These are phyloP conservation scores for Chlamydomonas sp. DNA, from an alignment of 139 green algal genomes.

Conservation along the genomic window DNA sequence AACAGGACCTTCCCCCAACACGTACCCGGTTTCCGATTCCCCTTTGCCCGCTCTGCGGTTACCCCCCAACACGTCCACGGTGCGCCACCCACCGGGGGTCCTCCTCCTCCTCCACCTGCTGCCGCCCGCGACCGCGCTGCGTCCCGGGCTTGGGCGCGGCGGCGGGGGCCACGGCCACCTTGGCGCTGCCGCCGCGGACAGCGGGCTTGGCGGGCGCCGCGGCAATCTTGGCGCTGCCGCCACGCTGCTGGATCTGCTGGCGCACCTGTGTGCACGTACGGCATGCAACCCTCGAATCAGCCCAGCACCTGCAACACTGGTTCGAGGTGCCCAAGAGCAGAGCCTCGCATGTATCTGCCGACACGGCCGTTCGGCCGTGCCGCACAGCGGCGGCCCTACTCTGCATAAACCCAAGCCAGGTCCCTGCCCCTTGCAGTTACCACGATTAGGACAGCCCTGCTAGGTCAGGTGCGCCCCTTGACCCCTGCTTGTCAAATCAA, in stretches of 20 bases:
- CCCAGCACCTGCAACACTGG: too few relatives aligned
- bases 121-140: not conserved
- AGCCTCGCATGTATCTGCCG: not conserved
- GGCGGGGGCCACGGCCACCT: not conserved
- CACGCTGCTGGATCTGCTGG: not conserved
- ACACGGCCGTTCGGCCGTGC: not conserved
- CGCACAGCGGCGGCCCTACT: too few relatives aligned
- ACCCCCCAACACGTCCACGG: too few relatives aligned
- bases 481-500: not conserved
- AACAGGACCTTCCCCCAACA: too few relatives aligned
- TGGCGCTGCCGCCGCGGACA: not conserved
- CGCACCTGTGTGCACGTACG: not conserved
- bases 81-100: constrained; percentile 22
- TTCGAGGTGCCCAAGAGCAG: not conserved
- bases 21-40: too few relatives aligned
- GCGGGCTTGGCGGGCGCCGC: not conserved
- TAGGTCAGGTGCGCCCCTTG: not conserved
- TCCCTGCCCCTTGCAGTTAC: not conserved
- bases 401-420: not conserved
- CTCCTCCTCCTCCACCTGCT: constrained; percentile 4
- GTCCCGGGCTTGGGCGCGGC: not conserved
- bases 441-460: not conserved
- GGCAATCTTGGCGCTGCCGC: constrained; percentile 13
- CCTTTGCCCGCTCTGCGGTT: too few relatives aligned
- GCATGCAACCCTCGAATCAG: not conserved